A percentile compares a stretch with the other conserved stretches of the same genome.
Evolutionary conservation across 805 yeast genomes (phyloP).

Genomic region (Saccharomyces kudriavzevii): DNA sequence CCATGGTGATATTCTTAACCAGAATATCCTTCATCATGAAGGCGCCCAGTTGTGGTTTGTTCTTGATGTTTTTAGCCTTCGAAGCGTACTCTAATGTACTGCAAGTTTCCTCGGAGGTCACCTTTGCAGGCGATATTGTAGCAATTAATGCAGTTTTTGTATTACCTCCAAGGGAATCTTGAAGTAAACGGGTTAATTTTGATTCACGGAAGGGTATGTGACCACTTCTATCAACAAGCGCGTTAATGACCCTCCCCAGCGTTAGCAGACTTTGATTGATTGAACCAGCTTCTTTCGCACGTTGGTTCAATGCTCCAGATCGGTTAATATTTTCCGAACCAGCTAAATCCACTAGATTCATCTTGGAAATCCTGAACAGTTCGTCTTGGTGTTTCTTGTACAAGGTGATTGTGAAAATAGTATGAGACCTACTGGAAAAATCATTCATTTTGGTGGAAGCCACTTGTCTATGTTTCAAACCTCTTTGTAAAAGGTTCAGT

Average conservation of each 20-base stretch:
- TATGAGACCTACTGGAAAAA: constrained; percentile 66
- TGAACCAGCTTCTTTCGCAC: constrained; percentile 91
- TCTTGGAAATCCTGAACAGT: constrained; percentile 50
- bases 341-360: constrained; percentile 87
- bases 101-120: constrained; percentile 71
- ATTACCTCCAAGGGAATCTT: constrained; percentile 79
- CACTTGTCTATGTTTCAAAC: constrained; percentile 53
- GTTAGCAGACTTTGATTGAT: constrained; percentile 84
- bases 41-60: constrained; percentile 58
- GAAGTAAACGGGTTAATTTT: constrained; percentile 63
- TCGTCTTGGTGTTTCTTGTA: constrained; percentile 44
- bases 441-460: constrained; percentile 71
- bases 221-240: constrained; percentile 50
- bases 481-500: constrained; percentile 44
- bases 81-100: constrained; percentile 84
- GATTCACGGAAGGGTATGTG: constrained; percentile 87
- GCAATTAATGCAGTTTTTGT: constrained; percentile 85
- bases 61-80: constrained; percentile 73
- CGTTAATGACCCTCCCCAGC: constrained; percentile 80
- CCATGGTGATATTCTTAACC: constrained; percentile 43
- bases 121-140: constrained; percentile 74
- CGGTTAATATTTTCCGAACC: constrained; percentile 86
- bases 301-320: constrained; percentile 78
- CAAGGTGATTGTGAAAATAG: constrained; percentile 60
- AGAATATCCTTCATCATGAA: constrained; percentile 46